Percentiles rank a stretch among this genome's conserved stretches.
These are phyloP conservation scores for Microascus cirrosus DNA, from an alignment of 2,329 filamentous ascomycete genomes.

Conservation along the genomic window DNA sequence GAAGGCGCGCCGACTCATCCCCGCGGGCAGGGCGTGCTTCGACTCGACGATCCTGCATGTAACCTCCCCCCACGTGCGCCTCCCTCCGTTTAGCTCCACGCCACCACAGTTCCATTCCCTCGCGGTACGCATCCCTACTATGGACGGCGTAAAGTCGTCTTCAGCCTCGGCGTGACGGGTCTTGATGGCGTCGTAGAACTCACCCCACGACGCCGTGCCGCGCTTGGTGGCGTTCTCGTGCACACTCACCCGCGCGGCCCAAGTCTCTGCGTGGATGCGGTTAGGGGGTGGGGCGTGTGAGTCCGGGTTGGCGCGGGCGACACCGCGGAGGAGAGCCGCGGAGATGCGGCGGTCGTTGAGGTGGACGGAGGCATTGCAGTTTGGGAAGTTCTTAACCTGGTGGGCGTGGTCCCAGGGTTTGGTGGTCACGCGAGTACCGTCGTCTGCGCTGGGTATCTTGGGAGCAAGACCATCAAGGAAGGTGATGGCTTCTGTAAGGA, in stretches of 20 bases:
- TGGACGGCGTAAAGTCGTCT: slow-evolving; percentile 24
- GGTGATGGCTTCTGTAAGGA: slow-evolving; percentile 46
- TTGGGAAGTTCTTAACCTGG: slow-evolving; percentile 21
- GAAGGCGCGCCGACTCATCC: slow-evolving; percentile 55
- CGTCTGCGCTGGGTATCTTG: background rate
- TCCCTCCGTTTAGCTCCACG: slow-evolving; percentile 24
- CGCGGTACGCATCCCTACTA: slow-evolving; percentile 20
- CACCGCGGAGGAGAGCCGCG: slow-evolving; percentile 20
- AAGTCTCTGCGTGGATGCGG: slow-evolving; percentile 35
- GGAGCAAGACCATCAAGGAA: slow-evolving; percentile 36
- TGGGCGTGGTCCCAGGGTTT: background rate
- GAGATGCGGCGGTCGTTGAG: slow-evolving; percentile 39
- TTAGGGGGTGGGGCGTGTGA: slow-evolving; percentile 11
- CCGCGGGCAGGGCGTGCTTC: slow-evolving; percentile 48
- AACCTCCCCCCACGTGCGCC: slow-evolving; percentile 32
- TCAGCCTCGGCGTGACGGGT: slow-evolving; percentile 30
- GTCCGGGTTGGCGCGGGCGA: slow-evolving; percentile 15
- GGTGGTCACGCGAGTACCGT: background rate
- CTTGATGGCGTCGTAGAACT: slow-evolving; percentile 51
- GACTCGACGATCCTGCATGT: slow-evolving; percentile 49
- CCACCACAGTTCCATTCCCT: slow-evolving; percentile 30
- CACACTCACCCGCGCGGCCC: slow-evolving; percentile 52
- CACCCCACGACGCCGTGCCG: slow-evolving; percentile 50
- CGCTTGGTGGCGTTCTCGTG: slow-evolving; percentile 39
- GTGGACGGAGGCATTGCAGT: slow-evolving; percentile 39